Base-by-base conservation (phyloP, 352 stramenopile genomes). In the Phytophthora capsici region DNA sequence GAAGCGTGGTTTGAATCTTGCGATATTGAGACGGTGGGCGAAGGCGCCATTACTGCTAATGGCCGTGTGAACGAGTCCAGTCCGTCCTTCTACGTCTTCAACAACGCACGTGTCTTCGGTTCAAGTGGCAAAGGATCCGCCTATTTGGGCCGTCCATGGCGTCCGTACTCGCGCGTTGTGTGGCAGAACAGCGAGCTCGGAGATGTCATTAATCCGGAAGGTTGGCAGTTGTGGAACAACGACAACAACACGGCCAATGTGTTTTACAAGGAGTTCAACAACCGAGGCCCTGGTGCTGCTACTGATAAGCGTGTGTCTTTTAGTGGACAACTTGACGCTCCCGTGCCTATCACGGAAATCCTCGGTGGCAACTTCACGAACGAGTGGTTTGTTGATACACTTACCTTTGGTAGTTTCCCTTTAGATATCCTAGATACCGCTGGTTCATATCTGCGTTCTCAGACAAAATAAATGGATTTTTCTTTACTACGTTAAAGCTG, bases 231-330 rank as follows among this genome's bases (percentile, higher is more conserved):
- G 8, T 59, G 48, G 57, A 54, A 53, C n/a, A 47, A 49, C 13
- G 48, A 60, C 38, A 49, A 46, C 13, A 46, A 54, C 48, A 54
- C 48, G 1, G 20, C 16, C 4, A 46, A 66, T 25, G 38, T 66
- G 1, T 54, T 20, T 22, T 66, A 50, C 22, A 46, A 48, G 40
- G 57, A 66, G 13, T 66, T 59, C 48, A 59, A 66, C 23, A 66
- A 66, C 49, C 30, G 28, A 26, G 56, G 56, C 3, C 44, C 56
- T 0, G 48, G 57, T 65, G 38, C 57, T 10, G 37, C 36, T 48
- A 46, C 20, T 13, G 44, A 57, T 12, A 56, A 62, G 32, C 28
- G 60, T 9, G 60, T 57, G 19, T 26, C 34, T 13, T 68, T 57
- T 8, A 63, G 60, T 22, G 45, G 44, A 52, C 43, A 63, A 6